These are phyloP conservation scores for Thalassiosira hispida DNA, from an alignment of 352 stramenopile species.

Conservation along the genomic window DNA sequence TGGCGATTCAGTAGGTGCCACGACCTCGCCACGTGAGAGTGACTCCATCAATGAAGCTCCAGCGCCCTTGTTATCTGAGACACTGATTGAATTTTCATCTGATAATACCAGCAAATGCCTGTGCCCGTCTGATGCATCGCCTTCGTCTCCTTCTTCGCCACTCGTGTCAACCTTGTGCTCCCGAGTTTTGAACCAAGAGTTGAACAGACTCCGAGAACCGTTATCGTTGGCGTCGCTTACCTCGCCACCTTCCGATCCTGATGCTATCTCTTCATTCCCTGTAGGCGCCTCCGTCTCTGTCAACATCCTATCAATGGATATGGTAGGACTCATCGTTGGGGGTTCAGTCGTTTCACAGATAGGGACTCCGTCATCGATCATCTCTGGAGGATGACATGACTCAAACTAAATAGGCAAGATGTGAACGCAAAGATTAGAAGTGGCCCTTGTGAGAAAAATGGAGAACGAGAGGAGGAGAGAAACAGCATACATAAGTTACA, in stretches of 20 bases:
- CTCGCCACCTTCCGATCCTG: not conserved
- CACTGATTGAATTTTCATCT: slow-evolving; percentile 18
- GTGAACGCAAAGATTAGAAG: not conserved
- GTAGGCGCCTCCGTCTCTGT: slow-evolving; percentile 37
- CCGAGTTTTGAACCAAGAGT: slow-evolving; percentile 42
- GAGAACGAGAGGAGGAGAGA: too few relatives aligned
- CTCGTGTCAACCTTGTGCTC: slow-evolving; percentile 19
- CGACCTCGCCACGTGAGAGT: slow-evolving; percentile 11
- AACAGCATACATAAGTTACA: not conserved
- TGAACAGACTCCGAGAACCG: not conserved
- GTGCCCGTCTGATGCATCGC: not conserved
- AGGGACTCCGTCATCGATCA: slow-evolving; percentile 43
- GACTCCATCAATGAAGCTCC: slow-evolving; percentile 13
- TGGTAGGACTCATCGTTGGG: slow-evolving; percentile 36
- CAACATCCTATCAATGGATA: slow-evolving; percentile 35
- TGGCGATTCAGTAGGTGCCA: not conserved
- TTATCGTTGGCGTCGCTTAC: not conserved
- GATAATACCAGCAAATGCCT: slow-evolving; percentile 4
- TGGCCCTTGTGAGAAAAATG: not conserved
- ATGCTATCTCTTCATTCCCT: not conserved
- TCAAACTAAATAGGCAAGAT: slow-evolving; percentile 23
- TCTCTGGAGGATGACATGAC: slow-evolving; percentile 48
- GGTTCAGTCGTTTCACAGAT: slow-evolving; percentile 38
- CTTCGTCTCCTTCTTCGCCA: slow-evolving; percentile 3
- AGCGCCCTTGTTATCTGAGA: slow-evolving; percentile 20